Conservation (phyloP, 305 asterid genomes). For the Solanum hybrid region DNA sequence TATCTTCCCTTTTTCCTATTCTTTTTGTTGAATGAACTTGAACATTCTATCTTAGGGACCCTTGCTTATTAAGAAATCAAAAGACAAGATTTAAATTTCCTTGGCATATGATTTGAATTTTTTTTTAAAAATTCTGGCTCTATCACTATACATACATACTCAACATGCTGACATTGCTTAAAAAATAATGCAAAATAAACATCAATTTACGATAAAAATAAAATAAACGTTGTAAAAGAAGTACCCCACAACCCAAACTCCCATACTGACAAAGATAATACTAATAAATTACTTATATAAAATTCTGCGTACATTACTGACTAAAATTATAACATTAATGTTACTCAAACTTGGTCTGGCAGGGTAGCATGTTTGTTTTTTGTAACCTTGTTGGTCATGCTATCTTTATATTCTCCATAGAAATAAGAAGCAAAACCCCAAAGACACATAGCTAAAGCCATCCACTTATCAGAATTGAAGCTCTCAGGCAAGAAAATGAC, state of each 20-base stretch:
- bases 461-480: slow-evolving; percentile 23
- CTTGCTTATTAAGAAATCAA: not conserved
- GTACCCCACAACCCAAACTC: not conserved
- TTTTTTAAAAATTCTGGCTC: not conserved
- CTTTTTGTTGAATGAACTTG: not conserved
- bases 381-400: not conserved
- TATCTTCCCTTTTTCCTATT: not conserved
- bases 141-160: not conserved
- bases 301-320: not conserved
- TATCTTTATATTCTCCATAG: slow-evolving; percentile 17
- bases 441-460: slow-evolving; percentile 27
- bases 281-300: not conserved
- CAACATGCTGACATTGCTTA: not conserved
- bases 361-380: not conserved
- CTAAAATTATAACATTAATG: not conserved
- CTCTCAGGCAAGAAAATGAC: slow-evolving; percentile 22
- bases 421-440: slow-evolving; percentile 33
- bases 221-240: not conserved
- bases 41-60: not conserved
- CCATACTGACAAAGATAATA: not conserved
- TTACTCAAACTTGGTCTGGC: not conserved
- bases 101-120: not conserved
- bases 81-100: not conserved
- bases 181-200: not conserved
- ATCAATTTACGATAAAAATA: too few species aligned